Evolutionary conservation across 148 eudicot species (phyloP).

Genomic region (Silene uniflora): DNA sequence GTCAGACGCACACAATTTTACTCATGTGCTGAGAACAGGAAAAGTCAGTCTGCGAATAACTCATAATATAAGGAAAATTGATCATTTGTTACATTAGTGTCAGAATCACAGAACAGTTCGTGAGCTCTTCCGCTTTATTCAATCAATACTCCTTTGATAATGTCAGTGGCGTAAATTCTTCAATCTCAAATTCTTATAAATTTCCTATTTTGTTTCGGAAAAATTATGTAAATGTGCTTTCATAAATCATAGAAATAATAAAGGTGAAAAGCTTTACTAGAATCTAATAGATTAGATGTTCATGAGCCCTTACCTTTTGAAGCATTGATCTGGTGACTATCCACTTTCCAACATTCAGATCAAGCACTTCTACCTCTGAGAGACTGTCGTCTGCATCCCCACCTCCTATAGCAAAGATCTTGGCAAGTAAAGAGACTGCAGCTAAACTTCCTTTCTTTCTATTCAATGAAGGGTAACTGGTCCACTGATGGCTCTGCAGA

Average conservation of each 20-base stretch:
- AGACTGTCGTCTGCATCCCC: constrained; percentile 49
- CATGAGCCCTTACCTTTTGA: constrained; percentile 41
- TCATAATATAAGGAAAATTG: no score
- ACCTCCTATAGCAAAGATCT: constrained; percentile 70
- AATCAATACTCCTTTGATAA: neutral
- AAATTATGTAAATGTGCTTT: constrained; percentile 1
- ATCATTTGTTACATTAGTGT: neutral
- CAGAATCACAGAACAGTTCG: neutral
- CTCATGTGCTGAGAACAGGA: neutral
- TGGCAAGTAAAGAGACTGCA: constrained; percentile 38
- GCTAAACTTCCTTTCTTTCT: constrained; percentile 54
- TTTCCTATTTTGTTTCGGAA: neutral
- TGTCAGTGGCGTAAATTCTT: neutral
- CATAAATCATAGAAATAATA: neutral
- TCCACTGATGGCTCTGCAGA: constrained; percentile 47
- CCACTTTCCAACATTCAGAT: constrained; percentile 57
- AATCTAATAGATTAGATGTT: neutral
- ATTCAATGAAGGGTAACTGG: constrained; percentile 45
- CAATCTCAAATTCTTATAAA: neutral
- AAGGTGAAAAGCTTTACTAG: neutral
- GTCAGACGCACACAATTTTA: neutral
- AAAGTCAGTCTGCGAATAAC: neutral
- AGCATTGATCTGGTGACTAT: constrained; percentile 49
- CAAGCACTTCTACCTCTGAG: constrained; percentile 66
- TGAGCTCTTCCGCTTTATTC: neutral